Percentiles rank a stretch among this genome's conserved stretches.
Conservation (phyloP, 805 yeast genomes). For the Kodamaea restingae region DNA sequence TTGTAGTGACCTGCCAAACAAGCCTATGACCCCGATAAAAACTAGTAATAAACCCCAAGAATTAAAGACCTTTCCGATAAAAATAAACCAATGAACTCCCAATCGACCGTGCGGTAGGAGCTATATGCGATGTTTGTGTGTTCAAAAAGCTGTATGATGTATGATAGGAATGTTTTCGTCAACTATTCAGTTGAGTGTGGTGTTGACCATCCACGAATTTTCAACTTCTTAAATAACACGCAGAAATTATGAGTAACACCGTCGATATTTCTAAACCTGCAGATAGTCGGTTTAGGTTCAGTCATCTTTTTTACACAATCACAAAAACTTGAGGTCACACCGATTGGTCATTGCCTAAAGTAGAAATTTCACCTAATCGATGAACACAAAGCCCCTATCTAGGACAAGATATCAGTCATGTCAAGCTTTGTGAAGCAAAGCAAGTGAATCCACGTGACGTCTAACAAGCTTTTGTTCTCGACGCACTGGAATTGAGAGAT, state of each 20-base stretch:
- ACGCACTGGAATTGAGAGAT: background rate
- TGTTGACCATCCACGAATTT: background rate
- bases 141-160: too few species aligned
- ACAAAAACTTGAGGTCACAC: conserved; percentile 4
- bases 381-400: background rate
- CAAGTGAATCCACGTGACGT: background rate
- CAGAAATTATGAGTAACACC: conserved; percentile 2
- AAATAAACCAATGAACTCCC: background rate
- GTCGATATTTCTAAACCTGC: conserved; percentile 3
- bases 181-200: background rate
- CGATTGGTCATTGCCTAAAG: background rate
- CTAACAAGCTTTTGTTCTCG: background rate
- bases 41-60: conserved; percentile 3
- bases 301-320: conserved; percentile 5
- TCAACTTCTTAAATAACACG: conserved; percentile 2
- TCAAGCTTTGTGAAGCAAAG: background rate
- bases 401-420: background rate
- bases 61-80: conserved; percentile 2
- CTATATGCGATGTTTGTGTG: background rate
- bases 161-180: background rate
- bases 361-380: background rate
- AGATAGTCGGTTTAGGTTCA: conserved; percentile 3
- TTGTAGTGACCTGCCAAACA: background rate
- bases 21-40: background rate
- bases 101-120: conserved; percentile 1